These are phyloP conservation scores for Kalanchoe fedtschenkoi DNA, from an alignment of 164 flowering plant genomes.

Conservation along the genomic window DNA sequence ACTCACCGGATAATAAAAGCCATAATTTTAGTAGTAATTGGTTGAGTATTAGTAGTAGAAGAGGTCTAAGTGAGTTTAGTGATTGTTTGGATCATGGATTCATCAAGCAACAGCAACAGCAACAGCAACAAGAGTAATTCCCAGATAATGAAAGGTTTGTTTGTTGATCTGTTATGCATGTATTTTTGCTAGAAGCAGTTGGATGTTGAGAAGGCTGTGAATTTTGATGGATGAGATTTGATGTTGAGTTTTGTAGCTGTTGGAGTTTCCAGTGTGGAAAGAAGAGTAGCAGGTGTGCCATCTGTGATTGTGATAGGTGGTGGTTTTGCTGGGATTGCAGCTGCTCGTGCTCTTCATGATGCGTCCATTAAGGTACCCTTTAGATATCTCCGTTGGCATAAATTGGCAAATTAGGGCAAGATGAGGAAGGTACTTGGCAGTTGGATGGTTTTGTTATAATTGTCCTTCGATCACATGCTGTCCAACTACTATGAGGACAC, in stretches of 20 bases:
- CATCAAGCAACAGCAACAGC: neutral
- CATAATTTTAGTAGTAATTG: constrained; percentile 1
- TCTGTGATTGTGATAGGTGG: constrained; percentile 80
- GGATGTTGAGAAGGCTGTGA: neutral
- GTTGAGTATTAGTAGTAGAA: neutral
- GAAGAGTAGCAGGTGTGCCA: constrained; percentile 36
- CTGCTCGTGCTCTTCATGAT: constrained; percentile 83
- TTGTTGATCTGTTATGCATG: neutral
- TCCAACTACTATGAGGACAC: no score
- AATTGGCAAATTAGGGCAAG: no score
- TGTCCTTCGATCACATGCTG: neutral
- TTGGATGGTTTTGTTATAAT: no score
- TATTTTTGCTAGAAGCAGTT: neutral
- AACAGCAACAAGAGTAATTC: neutral
- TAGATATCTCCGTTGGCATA: neutral
- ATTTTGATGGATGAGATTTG: neutral
- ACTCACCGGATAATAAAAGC: constrained; percentile 1
- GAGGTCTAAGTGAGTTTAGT: neutral
- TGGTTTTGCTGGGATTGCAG: constrained; percentile 80
- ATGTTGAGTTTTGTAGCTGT: neutral
- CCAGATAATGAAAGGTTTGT: neutral
- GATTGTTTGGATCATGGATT: constrained; percentile 2
- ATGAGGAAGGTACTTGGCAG: no score
- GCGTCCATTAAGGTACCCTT: constrained; percentile 67
- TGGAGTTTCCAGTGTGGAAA: constrained; percentile 7